Evolutionary conservation across 2,329 filamentous ascomycete species (phyloP), one percentile per base, ranked within the genome.

Genomic region (Endocalyx cinctus): DNA sequence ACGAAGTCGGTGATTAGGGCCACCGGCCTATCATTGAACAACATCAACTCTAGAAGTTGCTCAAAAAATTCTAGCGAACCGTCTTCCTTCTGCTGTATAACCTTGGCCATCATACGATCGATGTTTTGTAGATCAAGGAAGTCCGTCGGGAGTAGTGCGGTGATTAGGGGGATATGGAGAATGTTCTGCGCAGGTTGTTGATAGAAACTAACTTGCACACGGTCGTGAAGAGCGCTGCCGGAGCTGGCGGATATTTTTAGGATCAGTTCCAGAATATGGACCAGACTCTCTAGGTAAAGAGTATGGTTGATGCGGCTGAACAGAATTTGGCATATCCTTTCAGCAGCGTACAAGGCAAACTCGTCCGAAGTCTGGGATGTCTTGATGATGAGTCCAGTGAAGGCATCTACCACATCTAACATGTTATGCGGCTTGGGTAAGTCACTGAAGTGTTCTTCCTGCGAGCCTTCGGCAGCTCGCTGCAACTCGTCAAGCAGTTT

Each of bases 1-100:
- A 87, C 81, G 52, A 96, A 94, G 60, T 97, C 88, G 2, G 88
- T 81, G 48, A 87, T 84, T 29, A 96, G 67, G 1, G 84, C 84
- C 25, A 83, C 75, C 1, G 87, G 86, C 27, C 81, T 78, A 29
- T 88, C 85, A 46, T 78, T 85, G 31, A 94, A 74, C 7, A 96
- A 66, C 0, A 89, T 77, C 27, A 87, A 76, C 45, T 92, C 84
- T 43, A 95, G 69, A 27, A 96, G 69, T 27, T 81, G 79, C 32
- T 82, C 79, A n/a, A 97, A 70, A 54, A 94, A 84, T 36, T 87
- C 79, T 4, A 96, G 64, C 2, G 84, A 86, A 15, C 74, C 73
- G 6, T 79, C 72, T 41, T 88, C 86, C 38, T 79, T 79, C 35
- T 82, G 72, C 35, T 77, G 68, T 14, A 97, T 70, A 2, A 84